These are phyloP conservation scores for Globisporangium apiculatum DNA, from an alignment of 352 stramenopile genomes.

Conservation along the genomic window DNA sequence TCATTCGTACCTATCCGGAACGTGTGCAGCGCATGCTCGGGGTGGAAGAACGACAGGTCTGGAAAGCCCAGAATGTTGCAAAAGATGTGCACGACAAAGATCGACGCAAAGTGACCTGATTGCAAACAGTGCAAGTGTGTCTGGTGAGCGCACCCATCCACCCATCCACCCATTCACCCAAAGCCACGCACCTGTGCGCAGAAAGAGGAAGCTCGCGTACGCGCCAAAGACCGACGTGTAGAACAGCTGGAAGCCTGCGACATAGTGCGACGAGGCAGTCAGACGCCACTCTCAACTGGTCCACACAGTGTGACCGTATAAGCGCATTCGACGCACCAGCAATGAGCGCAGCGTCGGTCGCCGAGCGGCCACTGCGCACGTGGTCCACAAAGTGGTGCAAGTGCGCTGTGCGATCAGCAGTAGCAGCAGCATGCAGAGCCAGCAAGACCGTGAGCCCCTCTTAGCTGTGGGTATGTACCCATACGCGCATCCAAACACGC, in stretches of 20 bases:
- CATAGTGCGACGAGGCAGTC: not conserved
- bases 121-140: not conserved
- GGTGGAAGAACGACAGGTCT: slow-evolving; percentile 78
- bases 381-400: slow-evolving; percentile 86
- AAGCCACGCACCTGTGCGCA: slow-evolving; percentile 67
- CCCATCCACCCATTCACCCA: too few relatives aligned
- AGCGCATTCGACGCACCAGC: slow-evolving; percentile 36
- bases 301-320: too few relatives aligned
- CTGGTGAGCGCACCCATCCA: too few relatives aligned
- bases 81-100: slow-evolving; percentile 90
- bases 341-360: slow-evolving; percentile 68
- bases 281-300: too few relatives aligned
- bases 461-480: too few relatives aligned
- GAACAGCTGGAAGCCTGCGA: slow-evolving; percentile 87
- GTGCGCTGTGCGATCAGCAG: slow-evolving; percentile 41
- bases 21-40: slow-evolving; percentile 61
- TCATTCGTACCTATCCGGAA: slow-evolving; percentile 59
- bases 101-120: slow-evolving; percentile 79
- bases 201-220: slow-evolving; percentile 92
- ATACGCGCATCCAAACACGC: slow-evolving; percentile 1
- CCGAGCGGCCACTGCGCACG: slow-evolving; percentile 54
- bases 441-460: not conserved
- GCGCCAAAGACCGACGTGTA: slow-evolving; percentile 96
- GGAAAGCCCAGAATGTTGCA: slow-evolving; percentile 96
- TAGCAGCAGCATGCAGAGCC: not conserved